phyloP scores from a whole-genome alignment of 2,329 filamentous ascomycete genomes.

The Neopestalotiopsis rosae region DNA sequence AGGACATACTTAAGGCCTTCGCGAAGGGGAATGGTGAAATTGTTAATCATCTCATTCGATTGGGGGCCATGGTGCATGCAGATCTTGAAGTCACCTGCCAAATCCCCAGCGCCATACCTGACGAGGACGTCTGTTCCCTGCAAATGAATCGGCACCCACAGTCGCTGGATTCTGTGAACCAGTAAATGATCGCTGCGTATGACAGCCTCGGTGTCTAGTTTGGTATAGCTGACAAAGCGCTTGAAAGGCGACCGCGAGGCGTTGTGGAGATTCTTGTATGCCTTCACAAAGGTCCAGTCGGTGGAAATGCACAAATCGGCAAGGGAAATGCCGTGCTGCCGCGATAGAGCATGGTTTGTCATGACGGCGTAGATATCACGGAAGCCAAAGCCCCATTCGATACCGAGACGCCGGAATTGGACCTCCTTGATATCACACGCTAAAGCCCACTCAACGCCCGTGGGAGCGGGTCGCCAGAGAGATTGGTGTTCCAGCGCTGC shows the following conservation, averaged over 20 bases:
- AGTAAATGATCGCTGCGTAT: constrained; percentile 11
- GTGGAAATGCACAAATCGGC: constrained; percentile 19
- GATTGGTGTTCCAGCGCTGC: background rate
- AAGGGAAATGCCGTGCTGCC: constrained; percentile 15
- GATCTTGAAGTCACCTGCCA: constrained; percentile 23
- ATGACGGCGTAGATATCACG: constrained; percentile 21
- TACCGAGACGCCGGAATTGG: constrained; percentile 17
- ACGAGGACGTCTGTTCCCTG: constrained; percentile 22
- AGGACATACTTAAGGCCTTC: constrained; percentile 13
- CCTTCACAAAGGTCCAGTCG: constrained; percentile 19
- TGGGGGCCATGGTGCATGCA: constrained; percentile 18
- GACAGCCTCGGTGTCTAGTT: constrained; percentile 21
- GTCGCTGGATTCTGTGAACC: constrained; percentile 21
- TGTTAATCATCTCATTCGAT: constrained; percentile 20
- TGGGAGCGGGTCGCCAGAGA: constrained; percentile 10
- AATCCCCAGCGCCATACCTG: constrained; percentile 21
- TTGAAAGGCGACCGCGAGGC: constrained; percentile 19
- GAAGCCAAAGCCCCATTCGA: constrained; percentile 22
- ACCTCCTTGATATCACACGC: constrained; percentile 21
- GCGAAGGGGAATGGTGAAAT: constrained; percentile 19
- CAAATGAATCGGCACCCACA: constrained; percentile 21
- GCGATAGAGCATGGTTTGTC: constrained; percentile 3
- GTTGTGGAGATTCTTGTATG: constrained; percentile 21
- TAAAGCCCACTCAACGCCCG: background rate
- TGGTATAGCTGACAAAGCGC: constrained; percentile 22